Evolutionary conservation across 2,329 filamentous ascomycete species (phyloP).

Genomic region (Pezicula rhizophila): DNA sequence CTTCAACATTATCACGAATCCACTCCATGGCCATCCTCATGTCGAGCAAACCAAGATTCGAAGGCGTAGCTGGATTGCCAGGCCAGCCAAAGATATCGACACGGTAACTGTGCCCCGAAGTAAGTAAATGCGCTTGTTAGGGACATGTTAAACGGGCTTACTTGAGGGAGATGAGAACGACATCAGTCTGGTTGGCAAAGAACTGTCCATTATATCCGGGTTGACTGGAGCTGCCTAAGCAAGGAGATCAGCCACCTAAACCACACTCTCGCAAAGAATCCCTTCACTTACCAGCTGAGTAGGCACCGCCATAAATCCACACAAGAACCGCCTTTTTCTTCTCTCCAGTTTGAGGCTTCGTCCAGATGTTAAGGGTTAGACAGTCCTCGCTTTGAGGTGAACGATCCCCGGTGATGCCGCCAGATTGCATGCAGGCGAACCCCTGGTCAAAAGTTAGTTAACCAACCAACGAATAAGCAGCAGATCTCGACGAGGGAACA

Average conservation of each 20-base stretch:
- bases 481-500: too few species aligned
- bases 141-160: too few species aligned
- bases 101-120: conserved; percentile 33
- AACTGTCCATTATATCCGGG: conserved; percentile 33
- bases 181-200: conserved; percentile 33
- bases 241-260: conserved; percentile 30
- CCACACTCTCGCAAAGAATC: too few species aligned
- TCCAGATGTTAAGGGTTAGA: conserved; percentile 29
- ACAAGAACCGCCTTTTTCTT: conserved; percentile 32
- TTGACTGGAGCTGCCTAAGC: conserved; percentile 4
- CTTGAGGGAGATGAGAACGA: conserved; percentile 37
- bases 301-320: conserved; percentile 36
- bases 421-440: too few species aligned
- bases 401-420: too few species aligned
- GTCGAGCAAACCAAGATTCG: conserved; percentile 44
- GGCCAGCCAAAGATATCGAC: conserved; percentile 19
- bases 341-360: conserved; percentile 18
- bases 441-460: too few species aligned
- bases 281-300: not conserved
- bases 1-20: conserved; percentile 49
- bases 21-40: conserved; percentile 50
- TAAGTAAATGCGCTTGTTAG: too few species aligned
- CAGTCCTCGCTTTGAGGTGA: conserved; percentile 25
- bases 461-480: too few species aligned
- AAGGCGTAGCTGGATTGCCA: not conserved